A percentile compares a stretch with the other conserved stretches of the same genome.
Evolutionary conservation across 148 eudicot genomes (phyloP).

Genomic region (Amaranthus cruentus): DNA sequence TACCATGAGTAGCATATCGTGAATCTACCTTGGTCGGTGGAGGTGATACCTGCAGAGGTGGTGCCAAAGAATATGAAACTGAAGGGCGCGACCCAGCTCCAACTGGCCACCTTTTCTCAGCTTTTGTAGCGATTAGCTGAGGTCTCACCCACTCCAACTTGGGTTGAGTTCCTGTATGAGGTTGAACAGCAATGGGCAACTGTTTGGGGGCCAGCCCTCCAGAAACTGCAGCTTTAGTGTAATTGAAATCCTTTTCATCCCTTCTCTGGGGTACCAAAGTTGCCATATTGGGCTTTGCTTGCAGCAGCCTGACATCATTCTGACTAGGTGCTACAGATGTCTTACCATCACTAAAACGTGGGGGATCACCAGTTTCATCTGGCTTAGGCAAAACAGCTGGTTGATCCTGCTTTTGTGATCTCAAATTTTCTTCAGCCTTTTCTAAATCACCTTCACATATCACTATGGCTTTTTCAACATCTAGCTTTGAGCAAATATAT

Average conservation of each 20-base stretch:
- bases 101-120: slow-evolving; percentile 69
- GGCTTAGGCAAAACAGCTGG: slow-evolving; percentile 37
- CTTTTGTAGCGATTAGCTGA: slow-evolving; percentile 35
- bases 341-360: slow-evolving; percentile 36
- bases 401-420: slow-evolving; percentile 60
- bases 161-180: slow-evolving; percentile 45
- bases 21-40: slow-evolving; percentile 52
- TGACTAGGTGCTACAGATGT: slow-evolving; percentile 38
- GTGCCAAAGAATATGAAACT: slow-evolving; percentile 49
- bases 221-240: slow-evolving; percentile 49
- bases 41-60: slow-evolving; percentile 54
- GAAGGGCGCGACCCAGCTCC: slow-evolving; percentile 55
- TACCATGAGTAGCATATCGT: slow-evolving; percentile 37
- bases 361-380: slow-evolving; percentile 60
- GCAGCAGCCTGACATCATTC: slow-evolving; percentile 40
- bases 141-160: slow-evolving; percentile 66
- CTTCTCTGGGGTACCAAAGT: slow-evolving; percentile 47
- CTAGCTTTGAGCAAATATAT: slow-evolving; percentile 72
- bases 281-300: slow-evolving; percentile 36
- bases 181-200: slow-evolving; percentile 44
- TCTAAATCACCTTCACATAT: slow-evolving; percentile 84
- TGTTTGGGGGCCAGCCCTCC: slow-evolving; percentile 41
- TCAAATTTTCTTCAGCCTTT: slow-evolving; percentile 69
- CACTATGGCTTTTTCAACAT: slow-evolving; percentile 76
- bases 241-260: slow-evolving; percentile 74